Conservation (phyloP, 2,329 filamentous ascomycete genomes). For the Ilyonectria robusta region DNA sequence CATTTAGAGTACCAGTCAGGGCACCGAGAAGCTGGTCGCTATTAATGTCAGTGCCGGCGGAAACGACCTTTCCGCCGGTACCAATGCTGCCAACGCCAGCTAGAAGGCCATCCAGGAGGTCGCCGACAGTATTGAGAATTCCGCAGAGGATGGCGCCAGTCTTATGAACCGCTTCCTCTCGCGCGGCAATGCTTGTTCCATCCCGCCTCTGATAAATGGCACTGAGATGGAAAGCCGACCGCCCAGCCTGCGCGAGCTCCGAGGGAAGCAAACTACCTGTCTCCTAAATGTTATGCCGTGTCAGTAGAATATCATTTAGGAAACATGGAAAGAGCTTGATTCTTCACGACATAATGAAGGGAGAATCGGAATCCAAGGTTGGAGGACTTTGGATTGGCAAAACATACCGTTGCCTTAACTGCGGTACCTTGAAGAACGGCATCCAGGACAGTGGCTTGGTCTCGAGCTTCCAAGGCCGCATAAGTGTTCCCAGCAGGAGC, state of each 20-base stretch:
- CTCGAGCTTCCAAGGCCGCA: conserved; percentile 3
- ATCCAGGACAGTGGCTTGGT: conserved; percentile 5
- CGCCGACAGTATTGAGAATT: conserved; percentile 7
- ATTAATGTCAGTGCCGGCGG: no score
- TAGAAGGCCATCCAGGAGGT: conserved; percentile 1
- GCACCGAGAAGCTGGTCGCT: conserved; percentile 1
- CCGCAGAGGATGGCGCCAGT: conserved; percentile 13
- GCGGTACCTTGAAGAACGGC: neutral
- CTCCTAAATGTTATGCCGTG: no score
- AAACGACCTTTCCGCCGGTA: no score
- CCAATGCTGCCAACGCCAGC: conserved; percentile 3
- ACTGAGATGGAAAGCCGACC: neutral
- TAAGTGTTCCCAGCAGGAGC: conserved; percentile 18
- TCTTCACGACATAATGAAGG: no score
- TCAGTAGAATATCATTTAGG: no score
- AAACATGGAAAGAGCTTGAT: no score
- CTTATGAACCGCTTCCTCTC: neutral
- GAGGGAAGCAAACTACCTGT: conserved; percentile 1
- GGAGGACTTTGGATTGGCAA: no score
- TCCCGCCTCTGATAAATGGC: no score
- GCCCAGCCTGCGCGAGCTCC: neutral
- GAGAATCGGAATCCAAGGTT: no score
- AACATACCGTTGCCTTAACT: neutral
- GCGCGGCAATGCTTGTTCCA: neutral
- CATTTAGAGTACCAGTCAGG: conserved; percentile 5